Percentiles rank a stretch among this genome's conserved stretches.
These are phyloP conservation scores for Luffa aegyptiaca DNA, from an alignment of 306 rosid species.

Conservation along the genomic window DNA sequence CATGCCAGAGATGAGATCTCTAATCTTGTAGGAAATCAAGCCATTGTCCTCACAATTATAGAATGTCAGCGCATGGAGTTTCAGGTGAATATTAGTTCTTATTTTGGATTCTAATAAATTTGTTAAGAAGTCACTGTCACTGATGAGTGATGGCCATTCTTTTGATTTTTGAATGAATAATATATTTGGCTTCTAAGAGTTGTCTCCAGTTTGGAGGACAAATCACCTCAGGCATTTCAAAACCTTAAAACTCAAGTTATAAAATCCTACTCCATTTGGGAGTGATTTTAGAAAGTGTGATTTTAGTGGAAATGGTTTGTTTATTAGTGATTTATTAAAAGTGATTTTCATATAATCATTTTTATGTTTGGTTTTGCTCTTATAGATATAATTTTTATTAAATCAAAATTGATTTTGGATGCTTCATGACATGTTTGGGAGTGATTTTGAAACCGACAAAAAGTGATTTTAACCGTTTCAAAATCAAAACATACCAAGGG, in stretches of 20 bases:
- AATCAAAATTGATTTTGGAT: no score
- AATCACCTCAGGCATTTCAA: neutral
- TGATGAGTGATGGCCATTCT: neutral
- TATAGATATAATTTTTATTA: no score
- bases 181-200: neutral
- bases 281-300: no score
- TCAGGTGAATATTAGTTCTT: conserved; percentile 33
- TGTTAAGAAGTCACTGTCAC: neutral
- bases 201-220: neutral
- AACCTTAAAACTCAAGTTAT: neutral
- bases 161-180: neutral
- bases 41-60: conserved; percentile 49
- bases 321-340: no score
- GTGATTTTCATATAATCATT: no score
- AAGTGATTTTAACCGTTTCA: no score
- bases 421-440: no score
- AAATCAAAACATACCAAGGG: neutral
- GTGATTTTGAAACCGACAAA: no score
- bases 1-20: conserved; percentile 24
- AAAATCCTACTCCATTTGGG: neutral
- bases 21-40: conserved; percentile 30
- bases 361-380: no score
- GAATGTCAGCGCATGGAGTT: conserved; percentile 68
- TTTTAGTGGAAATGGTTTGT: no score
- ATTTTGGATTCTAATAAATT: neutral